Conservation (phyloP, 495 filamentous ascomycete species). For the Penicillium cosmopolitanum region DNA sequence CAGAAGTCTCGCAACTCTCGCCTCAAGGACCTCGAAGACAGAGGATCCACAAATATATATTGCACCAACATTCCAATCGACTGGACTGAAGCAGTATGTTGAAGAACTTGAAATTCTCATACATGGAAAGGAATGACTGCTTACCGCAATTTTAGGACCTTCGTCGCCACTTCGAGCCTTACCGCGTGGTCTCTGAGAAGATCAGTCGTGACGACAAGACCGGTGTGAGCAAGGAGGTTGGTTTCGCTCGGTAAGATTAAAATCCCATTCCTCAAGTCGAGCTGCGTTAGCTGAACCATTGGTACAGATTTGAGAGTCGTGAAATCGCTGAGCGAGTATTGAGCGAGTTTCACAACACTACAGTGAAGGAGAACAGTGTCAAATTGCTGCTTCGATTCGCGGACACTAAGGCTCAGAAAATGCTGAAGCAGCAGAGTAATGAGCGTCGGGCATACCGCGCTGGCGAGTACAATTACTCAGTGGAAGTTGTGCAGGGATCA, state of each 20-base stretch:
- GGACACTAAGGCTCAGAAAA: conserved; percentile 94
- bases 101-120: background rate
- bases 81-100: conserved; percentile 82
- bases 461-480: conserved; percentile 83
- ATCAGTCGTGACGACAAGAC: conserved; percentile 83
- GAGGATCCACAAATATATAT: conserved; percentile 89
- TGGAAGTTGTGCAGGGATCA: conserved; percentile 49
- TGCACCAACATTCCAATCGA: conserved; percentile 91
- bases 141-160: conserved; percentile 37
- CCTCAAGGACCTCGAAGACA: conserved; percentile 88
- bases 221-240: conserved; percentile 92
- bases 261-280: background rate
- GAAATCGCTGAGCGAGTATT: conserved; percentile 88
- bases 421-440: conserved; percentile 90
- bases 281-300: conserved; percentile 3
- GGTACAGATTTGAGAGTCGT: conserved; percentile 76
- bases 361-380: conserved; percentile 65
- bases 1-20: conserved; percentile 97
- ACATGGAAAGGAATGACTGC: background rate
- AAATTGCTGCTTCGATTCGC: conserved; percentile 93
- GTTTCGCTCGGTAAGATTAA: conserved; percentile 82
- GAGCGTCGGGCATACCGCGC: conserved; percentile 91
- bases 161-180: conserved; percentile 67
- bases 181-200: conserved; percentile 84
- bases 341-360: conserved; percentile 71